Conservation (phyloP, 768 basidiomycete species). For the Rhodotorula diobovata region DNA sequence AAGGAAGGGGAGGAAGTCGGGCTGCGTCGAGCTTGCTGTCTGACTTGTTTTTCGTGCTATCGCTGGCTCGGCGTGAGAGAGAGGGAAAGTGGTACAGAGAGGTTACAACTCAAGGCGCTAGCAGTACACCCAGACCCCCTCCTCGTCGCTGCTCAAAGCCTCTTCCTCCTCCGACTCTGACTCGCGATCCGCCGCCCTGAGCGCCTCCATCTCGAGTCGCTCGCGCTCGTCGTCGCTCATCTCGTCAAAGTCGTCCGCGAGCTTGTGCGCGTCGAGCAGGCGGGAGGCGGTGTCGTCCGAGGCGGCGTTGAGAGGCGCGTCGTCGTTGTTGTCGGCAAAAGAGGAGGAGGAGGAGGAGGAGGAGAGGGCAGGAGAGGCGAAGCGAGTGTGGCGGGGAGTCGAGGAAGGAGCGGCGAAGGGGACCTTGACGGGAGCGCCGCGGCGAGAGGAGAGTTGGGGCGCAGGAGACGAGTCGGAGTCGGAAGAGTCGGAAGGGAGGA, state of each 20-base stretch:
- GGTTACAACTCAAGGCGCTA: neutral
- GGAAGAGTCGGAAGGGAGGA: neutral
- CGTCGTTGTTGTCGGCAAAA: neutral
- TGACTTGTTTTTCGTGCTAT: no score
- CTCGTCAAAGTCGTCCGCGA: neutral
- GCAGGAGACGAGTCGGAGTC: neutral
- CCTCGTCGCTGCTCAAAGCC: neutral
- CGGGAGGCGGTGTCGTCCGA: neutral
- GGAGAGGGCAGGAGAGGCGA: neutral
- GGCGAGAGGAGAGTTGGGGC: neutral
- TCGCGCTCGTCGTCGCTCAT: neutral
- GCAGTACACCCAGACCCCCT: neutral
- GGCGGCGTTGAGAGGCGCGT: neutral
- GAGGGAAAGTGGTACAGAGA: no score
- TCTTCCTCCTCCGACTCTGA: neutral
- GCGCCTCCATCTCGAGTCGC: neutral
- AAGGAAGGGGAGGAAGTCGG: no score
- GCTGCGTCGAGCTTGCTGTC: no score
- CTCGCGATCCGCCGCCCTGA: neutral
- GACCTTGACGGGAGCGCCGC: neutral
- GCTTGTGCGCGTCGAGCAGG: neutral
- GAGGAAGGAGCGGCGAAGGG: neutral
- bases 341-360: neutral
- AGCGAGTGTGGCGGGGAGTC: neutral
- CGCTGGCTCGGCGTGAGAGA: no score